Conservation (phyloP, 2,329 filamentous ascomycete species). For the Ascochyta koolunga region DNA sequence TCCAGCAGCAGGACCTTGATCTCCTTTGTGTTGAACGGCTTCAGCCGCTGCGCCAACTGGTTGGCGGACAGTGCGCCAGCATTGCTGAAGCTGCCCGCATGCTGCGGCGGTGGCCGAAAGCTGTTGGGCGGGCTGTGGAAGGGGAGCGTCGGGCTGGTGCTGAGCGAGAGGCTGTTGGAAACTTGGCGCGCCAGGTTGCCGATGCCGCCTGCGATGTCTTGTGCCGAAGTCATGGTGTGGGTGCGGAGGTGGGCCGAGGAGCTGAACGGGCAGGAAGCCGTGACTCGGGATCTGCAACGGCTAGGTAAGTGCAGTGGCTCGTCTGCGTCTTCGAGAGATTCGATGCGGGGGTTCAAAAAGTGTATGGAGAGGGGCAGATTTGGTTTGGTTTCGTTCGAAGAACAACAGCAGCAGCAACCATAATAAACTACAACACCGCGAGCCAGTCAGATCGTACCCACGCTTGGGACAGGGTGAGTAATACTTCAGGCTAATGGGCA, state of each 20-base stretch:
- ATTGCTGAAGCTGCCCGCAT: constrained; percentile 41
- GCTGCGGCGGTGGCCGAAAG: constrained; percentile 46
- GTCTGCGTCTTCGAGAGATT: not conserved
- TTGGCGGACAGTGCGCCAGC: constrained; percentile 39
- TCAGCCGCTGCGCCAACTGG: constrained; percentile 72
- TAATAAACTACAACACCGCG: constrained; percentile 22
- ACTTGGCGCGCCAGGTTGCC: constrained; percentile 52
- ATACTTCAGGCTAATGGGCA: constrained; percentile 14
- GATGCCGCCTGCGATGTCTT: constrained; percentile 43
- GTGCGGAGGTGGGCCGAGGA: constrained; percentile 28
- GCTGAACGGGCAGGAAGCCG: constrained; percentile 5
- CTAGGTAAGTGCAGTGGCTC: constrained; percentile 5
- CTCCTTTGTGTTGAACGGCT: constrained; percentile 93
- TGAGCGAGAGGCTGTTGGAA: constrained; percentile 69
- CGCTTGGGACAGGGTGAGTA: constrained; percentile 17
- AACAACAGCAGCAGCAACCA: constrained; percentile 21
- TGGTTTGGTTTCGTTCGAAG: constrained; percentile 21
- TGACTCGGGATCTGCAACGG: constrained; percentile 22
- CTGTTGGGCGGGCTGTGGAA: constrained; percentile 77
- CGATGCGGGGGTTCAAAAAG: constrained; percentile 2
- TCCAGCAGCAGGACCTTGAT: constrained; percentile 96
- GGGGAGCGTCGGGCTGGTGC: constrained; percentile 74
- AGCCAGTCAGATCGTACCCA: constrained; percentile 24
- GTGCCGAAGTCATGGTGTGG: constrained; percentile 43
- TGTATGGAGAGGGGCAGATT: not conserved